Base-by-base conservation (phyloP, 192 early-diverging fungal genomes). In the Entophlyctis luteolus region DNA sequence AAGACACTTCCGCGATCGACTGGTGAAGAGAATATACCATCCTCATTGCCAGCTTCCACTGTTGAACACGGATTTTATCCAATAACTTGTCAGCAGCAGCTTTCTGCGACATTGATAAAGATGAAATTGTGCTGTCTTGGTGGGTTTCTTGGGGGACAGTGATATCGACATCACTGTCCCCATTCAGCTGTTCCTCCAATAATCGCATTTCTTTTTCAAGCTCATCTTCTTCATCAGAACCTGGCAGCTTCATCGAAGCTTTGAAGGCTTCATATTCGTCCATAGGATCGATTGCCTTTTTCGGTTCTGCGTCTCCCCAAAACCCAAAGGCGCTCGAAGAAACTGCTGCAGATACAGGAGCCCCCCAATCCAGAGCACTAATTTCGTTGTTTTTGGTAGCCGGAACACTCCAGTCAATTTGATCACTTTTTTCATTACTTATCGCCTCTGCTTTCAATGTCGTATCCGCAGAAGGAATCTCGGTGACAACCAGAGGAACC, bases 11-110 rank as follows among this genome's bases (percentile, higher is more conserved):
- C 8, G 69, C 68, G 4, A 74, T 63, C 2, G 77, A 77, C 48
- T 84, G 70, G 60, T 79, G 72, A 5, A 79, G 55, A 35, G 77
- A 79, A 70, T 89, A 85, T 29, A 88, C 59, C 56, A 88, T 74
- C 22, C 83, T 74, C 60, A 85, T 86, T 1, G 77, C 79, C 52
- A 89, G 55, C n/a, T 80, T 72, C 71, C 80, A 80, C 60, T 89
- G 86, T 71, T 86, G 75, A 57, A 75, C 58, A 48, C 28, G 73
- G 48, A 66, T 59, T 22, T 35, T 27, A 3, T 52, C 47, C 28
- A 67, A 55, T 31, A 70, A 49, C 27, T 52, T 59, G n/a, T 28
- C 62, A 4, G 62, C 16, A 5, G 18, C 2, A 25, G 3, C 25
- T 36, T 38, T 53, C 36, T 66, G 63, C 14, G 22, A 16, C 1